Conservation (phyloP, 2,329 filamentous ascomycete species). For the Colletotrichum destructivum region DNA sequence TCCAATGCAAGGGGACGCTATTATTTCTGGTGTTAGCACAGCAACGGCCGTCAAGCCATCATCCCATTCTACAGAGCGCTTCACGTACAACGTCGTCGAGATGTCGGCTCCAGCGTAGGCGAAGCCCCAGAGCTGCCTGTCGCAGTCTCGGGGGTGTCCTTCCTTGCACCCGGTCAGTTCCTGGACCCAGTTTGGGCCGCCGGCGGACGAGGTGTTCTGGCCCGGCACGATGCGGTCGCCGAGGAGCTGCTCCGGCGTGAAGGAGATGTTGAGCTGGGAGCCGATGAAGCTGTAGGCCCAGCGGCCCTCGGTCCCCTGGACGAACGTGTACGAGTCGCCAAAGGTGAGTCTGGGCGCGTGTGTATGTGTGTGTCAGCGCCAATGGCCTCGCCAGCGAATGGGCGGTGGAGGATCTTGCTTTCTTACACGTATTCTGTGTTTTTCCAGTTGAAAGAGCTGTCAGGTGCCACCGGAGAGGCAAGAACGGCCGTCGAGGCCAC, state of each 20-base stretch:
- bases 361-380: neutral
- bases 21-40: neutral
- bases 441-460: constrained; percentile 42
- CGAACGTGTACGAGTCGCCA: constrained; percentile 67
- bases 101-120: constrained; percentile 68
- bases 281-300: constrained; percentile 69
- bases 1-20: constrained; percentile 65
- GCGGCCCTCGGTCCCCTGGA: constrained; percentile 67
- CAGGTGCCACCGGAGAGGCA: neutral
- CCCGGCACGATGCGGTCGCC: constrained; percentile 60
- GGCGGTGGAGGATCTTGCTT: neutral
- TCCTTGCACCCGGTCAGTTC: constrained; percentile 64
- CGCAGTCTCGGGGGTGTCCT: constrained; percentile 60
- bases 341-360: constrained; percentile 57
- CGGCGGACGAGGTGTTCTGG: constrained; percentile 67
- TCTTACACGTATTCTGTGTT: constrained; percentile 46
- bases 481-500: neutral
- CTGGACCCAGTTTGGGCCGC: constrained; percentile 70
- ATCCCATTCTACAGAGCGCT: fast-evolving
- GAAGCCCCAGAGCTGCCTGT: constrained; percentile 68
- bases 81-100: constrained; percentile 27
- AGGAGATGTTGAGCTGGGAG: constrained; percentile 63
- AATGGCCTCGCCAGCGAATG: neutral
- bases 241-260: constrained; percentile 59
- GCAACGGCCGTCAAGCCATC: too few species aligned